Base-by-base conservation (phyloP, 164 flowering plant species). In the Annona cherimola region DNA sequence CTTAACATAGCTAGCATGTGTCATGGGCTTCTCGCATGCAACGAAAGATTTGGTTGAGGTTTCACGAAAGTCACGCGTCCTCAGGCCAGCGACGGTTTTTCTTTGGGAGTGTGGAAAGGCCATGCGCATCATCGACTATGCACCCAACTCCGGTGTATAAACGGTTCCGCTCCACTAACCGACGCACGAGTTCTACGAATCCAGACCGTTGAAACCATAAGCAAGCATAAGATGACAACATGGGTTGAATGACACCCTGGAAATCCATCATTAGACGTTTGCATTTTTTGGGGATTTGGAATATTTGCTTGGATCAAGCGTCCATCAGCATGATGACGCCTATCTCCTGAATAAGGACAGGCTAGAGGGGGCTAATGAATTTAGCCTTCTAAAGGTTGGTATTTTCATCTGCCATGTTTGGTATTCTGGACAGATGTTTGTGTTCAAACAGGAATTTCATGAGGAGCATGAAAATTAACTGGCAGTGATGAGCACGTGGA, bases 51-150 rank as follows among this genome's bases (percentile, higher is more conserved):
- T 50, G 55, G 55, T 40, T 60, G 42, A 63, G 67, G 12, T 63
- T 41, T 63, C 44, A 63, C 45, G 67, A 63, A 63, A 39, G 43
- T 63, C 67, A 63, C 43, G 67, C n/a, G 44, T 8, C 3, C 63
- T 11, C 18, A 6, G 42, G 67, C 42, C 41, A 63, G 2, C 42
- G 8, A 5, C 41, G 45, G 26, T 63, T 63, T 40, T 63, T 41
- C 42, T 39, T 41, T 41, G 11, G 12, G 50, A 2, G 12, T 5
- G 12, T 50, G 12, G 55, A 50, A 50, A 50, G 55, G 12, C 12
- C 55, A 50, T 50, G 12, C 12, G 8, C 55, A n/a, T n/a, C n/a
- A 50, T 3, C 12, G 55, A 50, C 55, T 50, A 9, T 5, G 12
- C 55, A 50, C 55, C 12, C 12, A 50, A 50, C 7, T 50, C 55